Percentiles rank a stretch among this genome's conserved stretches.
These are phyloP conservation scores for Curvularia hawaiiensis DNA, from an alignment of 2,329 filamentous ascomycete genomes.

Conservation along the genomic window DNA sequence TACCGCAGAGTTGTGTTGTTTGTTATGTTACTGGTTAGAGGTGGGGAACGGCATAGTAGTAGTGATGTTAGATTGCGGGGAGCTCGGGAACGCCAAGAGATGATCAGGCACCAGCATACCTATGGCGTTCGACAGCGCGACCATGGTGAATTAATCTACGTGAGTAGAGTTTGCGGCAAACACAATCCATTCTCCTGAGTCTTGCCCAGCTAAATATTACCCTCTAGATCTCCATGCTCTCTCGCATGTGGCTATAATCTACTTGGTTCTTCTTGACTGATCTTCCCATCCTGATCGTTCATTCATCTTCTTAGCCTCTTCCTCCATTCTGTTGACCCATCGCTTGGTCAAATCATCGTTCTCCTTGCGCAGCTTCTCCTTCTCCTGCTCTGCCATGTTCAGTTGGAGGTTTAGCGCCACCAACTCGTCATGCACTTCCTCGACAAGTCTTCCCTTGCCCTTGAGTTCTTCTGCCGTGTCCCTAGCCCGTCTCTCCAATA, in stretches of 20 bases:
- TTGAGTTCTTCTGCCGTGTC: constrained; percentile 86
- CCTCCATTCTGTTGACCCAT: constrained; percentile 87
- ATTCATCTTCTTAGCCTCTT: constrained; percentile 90
- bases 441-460: constrained; percentile 81
- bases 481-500: constrained; percentile 68
- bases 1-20: constrained; percentile 13
- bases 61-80: constrained; percentile 24
- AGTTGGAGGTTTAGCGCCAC: constrained; percentile 85
- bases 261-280: constrained; percentile 24
- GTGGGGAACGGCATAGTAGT: constrained; percentile 6
- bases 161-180: not conserved
- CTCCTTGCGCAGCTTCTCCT: constrained; percentile 74
- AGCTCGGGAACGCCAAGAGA: constrained; percentile 35
- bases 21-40: constrained; percentile 15
- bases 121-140: not conserved
- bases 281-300: constrained; percentile 37
- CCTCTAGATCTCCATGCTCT: not conserved
- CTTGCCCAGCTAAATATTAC: not conserved
- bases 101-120: constrained; percentile 32
- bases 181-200: not conserved
- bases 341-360: constrained; percentile 88
- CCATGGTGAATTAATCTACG: not conserved
- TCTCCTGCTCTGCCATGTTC: constrained; percentile 80
- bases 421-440: constrained; percentile 92
- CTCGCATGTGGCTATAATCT: not conserved